Percentiles rank a stretch among this genome's conserved stretches.
Evolutionary conservation across 2,329 filamentous ascomycete species (phyloP).

Genomic region (Aspergillus clavatus): DNA sequence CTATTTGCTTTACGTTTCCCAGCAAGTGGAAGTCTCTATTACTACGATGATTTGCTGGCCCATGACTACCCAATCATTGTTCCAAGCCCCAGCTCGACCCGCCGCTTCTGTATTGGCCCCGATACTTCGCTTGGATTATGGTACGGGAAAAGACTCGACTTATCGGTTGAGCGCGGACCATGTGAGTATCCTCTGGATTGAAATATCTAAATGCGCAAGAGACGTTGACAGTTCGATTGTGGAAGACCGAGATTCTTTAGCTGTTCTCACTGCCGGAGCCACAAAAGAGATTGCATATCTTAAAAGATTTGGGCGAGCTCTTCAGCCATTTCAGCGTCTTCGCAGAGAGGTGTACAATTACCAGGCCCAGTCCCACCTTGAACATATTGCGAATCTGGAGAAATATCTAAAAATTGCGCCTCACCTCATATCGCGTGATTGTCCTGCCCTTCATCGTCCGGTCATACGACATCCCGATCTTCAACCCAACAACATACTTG

Average conservation of each 20-base stretch:
- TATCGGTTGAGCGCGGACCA: slow-evolving; percentile 4
- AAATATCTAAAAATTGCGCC: not conserved
- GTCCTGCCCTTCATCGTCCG: slow-evolving; percentile 10
- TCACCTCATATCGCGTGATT: not conserved
- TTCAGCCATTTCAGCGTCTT: slow-evolving; percentile 12
- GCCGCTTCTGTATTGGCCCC: slow-evolving; percentile 3
- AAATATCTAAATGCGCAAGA: too few relatives aligned
- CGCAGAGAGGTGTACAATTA: not conserved
- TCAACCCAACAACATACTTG: slow-evolving; percentile 27
- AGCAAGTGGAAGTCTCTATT: slow-evolving; percentile 19
- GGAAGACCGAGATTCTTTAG: slow-evolving; percentile 20
- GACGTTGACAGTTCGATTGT: not conserved
- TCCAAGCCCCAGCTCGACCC: not conserved
- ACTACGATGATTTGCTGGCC: slow-evolving; percentile 7
- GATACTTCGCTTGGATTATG: slow-evolving; percentile 3
- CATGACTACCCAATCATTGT: not conserved
- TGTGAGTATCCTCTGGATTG: not conserved
- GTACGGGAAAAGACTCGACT: slow-evolving; percentile 1
- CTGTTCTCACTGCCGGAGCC: slow-evolving; percentile 15
- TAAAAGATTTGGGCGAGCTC: slow-evolving; percentile 13
- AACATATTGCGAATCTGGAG: not conserved
- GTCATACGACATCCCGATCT: slow-evolving; percentile 21
- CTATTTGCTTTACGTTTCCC: slow-evolving; percentile 15
- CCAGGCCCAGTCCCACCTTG: not conserved
- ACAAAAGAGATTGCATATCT: slow-evolving; percentile 18